A percentile compares a stretch with the other conserved stretches of the same genome.
Conservation (phyloP, 352 stramenopile species). For the Thalassiosira pacifica region DNA sequence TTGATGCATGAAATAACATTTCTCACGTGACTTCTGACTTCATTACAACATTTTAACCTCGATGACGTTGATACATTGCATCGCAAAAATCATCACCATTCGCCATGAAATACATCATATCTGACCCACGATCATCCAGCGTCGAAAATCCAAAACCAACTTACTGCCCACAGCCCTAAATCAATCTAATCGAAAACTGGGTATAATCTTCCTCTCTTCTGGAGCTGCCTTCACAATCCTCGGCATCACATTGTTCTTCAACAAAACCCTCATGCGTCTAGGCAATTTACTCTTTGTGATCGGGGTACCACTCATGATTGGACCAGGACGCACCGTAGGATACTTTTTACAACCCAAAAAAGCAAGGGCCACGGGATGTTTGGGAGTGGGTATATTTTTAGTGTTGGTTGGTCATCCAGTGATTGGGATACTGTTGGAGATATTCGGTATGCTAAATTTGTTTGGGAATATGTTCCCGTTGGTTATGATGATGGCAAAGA, state of each 20-base stretch:
- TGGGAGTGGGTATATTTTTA: conserved; percentile 82
- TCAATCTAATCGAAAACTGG: conserved; percentile 73
- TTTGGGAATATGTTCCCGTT: conserved; percentile 89
- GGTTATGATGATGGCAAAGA: conserved; percentile 76
- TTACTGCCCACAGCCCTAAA: conserved; percentile 44
- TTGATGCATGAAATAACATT: no score
- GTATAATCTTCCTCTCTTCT: conserved; percentile 72
- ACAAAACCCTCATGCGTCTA: conserved; percentile 86
- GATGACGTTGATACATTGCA: no score
- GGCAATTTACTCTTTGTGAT: conserved; percentile 85
- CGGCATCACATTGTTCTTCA: conserved; percentile 88
- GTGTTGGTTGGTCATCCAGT: conserved; percentile 84
- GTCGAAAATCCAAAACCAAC: conserved; percentile 28
- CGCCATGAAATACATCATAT: not conserved
- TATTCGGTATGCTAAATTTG: conserved; percentile 87
- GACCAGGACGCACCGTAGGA: conserved; percentile 73
- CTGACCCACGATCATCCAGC: not conserved
- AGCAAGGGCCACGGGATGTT: conserved; percentile 77
- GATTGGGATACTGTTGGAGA: conserved; percentile 85
- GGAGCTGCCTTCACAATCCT: conserved; percentile 78
- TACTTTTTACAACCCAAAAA: conserved; percentile 88
- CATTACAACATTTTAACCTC: no score
- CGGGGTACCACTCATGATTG: conserved; percentile 85
- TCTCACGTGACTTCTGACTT: not conserved
- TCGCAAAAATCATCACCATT: not conserved